These are phyloP conservation scores for Globisporangium recalcitrans DNA, from an alignment of 352 stramenopile genomes.

Conservation along the genomic window DNA sequence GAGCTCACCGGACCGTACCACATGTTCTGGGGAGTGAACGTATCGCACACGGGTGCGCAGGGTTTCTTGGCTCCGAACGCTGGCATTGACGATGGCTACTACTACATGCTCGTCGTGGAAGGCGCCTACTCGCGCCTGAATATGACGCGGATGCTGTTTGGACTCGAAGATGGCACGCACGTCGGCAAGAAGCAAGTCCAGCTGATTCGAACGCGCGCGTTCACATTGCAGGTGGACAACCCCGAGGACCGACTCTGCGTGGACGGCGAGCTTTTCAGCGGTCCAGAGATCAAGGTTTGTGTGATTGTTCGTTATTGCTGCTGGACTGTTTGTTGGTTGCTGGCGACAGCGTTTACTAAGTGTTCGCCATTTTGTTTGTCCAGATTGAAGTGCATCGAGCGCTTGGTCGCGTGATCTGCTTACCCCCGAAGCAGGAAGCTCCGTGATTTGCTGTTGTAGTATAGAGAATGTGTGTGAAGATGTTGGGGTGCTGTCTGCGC, in stretches of 20 bases:
- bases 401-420: slow-evolving; percentile 35
- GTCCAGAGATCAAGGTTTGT: slow-evolving; percentile 36
- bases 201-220: slow-evolving; percentile 57
- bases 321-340: not conserved
- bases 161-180: slow-evolving; percentile 47
- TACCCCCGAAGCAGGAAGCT: slow-evolving; percentile 15
- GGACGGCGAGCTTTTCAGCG: slow-evolving; percentile 54
- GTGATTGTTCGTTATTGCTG: not conserved
- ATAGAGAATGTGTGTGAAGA: not conserved
- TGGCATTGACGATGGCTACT: slow-evolving; percentile 49
- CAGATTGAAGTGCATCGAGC: slow-evolving; percentile 36
- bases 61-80: slow-evolving; percentile 40
- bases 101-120: slow-evolving; percentile 54
- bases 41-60: slow-evolving; percentile 42
- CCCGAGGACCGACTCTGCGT: slow-evolving; percentile 46
- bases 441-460: slow-evolving; percentile 1
- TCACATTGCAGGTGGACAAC: slow-evolving; percentile 31
- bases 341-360: not conserved
- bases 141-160: slow-evolving; percentile 42
- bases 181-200: slow-evolving; percentile 35
- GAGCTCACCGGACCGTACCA: slow-evolving; percentile 44
- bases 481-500: not conserved
- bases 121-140: slow-evolving; percentile 31
- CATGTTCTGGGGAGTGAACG: slow-evolving; percentile 63
- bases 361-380: not conserved